These are phyloP conservation scores for Endoconidiophora laricicola DNA, from an alignment of 2,329 filamentous ascomycete genomes.

Conservation along the genomic window DNA sequence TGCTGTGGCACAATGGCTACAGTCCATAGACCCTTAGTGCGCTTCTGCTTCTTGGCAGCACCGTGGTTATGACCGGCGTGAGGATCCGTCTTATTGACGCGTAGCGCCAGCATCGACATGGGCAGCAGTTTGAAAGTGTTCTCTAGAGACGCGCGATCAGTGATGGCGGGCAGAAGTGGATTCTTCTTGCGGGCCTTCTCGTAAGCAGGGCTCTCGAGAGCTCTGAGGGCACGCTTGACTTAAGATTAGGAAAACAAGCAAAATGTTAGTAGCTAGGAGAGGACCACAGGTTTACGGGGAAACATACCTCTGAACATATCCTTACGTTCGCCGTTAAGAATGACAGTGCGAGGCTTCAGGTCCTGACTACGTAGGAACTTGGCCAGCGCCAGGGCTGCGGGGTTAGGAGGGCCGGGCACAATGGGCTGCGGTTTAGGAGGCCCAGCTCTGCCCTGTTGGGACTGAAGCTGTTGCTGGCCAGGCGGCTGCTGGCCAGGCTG, in stretches of 20 bases:
- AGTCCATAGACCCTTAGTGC: constrained; percentile 89
- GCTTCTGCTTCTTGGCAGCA: constrained; percentile 58
- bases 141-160: constrained; percentile 73
- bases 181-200: constrained; percentile 82
- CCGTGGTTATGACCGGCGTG: constrained; percentile 51
- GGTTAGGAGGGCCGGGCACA: constrained; percentile 66
- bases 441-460: constrained; percentile 21
- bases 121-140: constrained; percentile 91
- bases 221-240: constrained; percentile 94
- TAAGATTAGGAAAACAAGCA: constrained; percentile 9
- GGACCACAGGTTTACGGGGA: not conserved
- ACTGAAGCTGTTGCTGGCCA: constrained; percentile 19
- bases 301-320: constrained; percentile 84
- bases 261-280: not conserved
- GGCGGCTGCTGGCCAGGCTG: constrained; percentile 24
- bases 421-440: constrained; percentile 44
- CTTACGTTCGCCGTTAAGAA: constrained; percentile 89
- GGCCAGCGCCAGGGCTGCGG: constrained; percentile 74
- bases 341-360: constrained; percentile 77
- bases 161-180: constrained; percentile 72
- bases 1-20: constrained; percentile 94
- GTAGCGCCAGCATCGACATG: constrained; percentile 80
- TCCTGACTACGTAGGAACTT: constrained; percentile 73
- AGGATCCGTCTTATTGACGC: constrained; percentile 61
- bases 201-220: constrained; percentile 77